Evolutionary conservation across 2,329 filamentous ascomycete species (phyloP).

Genomic region (Arthroderma sp.): DNA sequence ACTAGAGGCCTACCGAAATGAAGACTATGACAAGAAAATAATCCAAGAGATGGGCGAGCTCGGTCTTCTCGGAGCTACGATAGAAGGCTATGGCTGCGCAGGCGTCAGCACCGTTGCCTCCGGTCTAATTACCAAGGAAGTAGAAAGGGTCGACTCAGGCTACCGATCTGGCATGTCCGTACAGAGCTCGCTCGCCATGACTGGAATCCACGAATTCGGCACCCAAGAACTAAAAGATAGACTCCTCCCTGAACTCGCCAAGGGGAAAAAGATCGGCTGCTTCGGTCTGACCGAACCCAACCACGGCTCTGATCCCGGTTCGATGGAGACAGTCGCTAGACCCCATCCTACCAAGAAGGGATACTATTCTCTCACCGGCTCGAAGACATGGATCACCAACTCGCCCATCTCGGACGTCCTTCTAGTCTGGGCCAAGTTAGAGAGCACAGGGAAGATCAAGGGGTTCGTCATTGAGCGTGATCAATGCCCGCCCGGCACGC

Average conservation of each 20-base stretch:
- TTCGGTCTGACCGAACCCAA: constrained; percentile 90
- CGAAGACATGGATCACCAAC: constrained; percentile 95
- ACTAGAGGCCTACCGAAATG: constrained; percentile 70
- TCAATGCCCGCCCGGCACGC: constrained; percentile 70
- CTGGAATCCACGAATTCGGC: constrained; percentile 77
- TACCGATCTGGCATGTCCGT: constrained; percentile 91
- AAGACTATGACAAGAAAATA: constrained; percentile 74
- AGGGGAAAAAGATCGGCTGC: constrained; percentile 68
- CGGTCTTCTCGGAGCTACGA: constrained; percentile 74
- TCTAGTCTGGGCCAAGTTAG: constrained; percentile 83
- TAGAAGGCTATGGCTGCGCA: constrained; percentile 78
- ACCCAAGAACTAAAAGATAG: constrained; percentile 77
- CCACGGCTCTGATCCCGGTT: constrained; percentile 80
- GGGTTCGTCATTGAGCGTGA: constrained; percentile 82
- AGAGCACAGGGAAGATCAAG: constrained; percentile 83
- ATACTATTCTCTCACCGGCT: constrained; percentile 62
- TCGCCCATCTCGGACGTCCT: constrained; percentile 77
- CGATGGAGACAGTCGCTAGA: constrained; percentile 79
- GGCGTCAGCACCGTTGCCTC: constrained; percentile 77
- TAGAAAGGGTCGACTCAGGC: constrained; percentile 81
- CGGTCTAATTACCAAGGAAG: constrained; percentile 79
- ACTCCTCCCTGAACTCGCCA: constrained; percentile 67
- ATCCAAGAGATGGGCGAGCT: constrained; percentile 85
- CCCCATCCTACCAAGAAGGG: constrained; percentile 74
- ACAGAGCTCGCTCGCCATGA: constrained; percentile 87